Base-by-base conservation (phyloP, 2,329 filamentous ascomycete species). In the Graphium sp. region DNA sequence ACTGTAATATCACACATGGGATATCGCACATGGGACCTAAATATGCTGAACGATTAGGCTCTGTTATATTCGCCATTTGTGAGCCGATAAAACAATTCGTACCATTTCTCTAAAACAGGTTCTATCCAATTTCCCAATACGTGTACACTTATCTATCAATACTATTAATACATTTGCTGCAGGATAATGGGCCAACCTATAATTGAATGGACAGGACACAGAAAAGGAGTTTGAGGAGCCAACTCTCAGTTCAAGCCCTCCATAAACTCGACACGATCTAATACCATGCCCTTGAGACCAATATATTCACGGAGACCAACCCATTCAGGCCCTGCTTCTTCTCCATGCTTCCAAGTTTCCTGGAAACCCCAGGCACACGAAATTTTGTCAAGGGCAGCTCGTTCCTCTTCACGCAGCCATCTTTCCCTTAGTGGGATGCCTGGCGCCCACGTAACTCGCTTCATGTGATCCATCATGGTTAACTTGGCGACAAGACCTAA, bases 401-500 rank as follows among this genome's bases (percentile, higher is more conserved):
- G 65, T 58, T 98, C 85, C 37, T 93, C 84, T 48, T 95, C 89
- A 19, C 82, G 65, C 30, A 92, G 50, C 80, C 85, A 95, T 10
- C 89, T 68, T 42, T 82, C 67, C 35, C 78, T 66, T 37, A 95
- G 55, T 14, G 81, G 77, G 19, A 82, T 76, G 8, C 89, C 89
- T 1, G 72, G 71, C 7, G 77, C 64, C 89, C 89, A 98, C 3
- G 82, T 85, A 5, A 95, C 83, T 13, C 89, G 72, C 43, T 78
- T 75, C 81, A 94, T 93, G 52, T 95, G 84, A 48, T 95, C 85
- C 51, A 94, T 94, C 34, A 76, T 65, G 19, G 87, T 94, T 16
- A 82, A 74, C 34, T 91, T 59, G 7, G 87, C 83, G 21, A 95
- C 71, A 23, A 89, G 56, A 3, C 87, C 89, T 30, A 95, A 68